phyloP scores from a whole-genome alignment of 1,284 basidiomycete species.

The Lentinula novae-zelandiae region DNA sequence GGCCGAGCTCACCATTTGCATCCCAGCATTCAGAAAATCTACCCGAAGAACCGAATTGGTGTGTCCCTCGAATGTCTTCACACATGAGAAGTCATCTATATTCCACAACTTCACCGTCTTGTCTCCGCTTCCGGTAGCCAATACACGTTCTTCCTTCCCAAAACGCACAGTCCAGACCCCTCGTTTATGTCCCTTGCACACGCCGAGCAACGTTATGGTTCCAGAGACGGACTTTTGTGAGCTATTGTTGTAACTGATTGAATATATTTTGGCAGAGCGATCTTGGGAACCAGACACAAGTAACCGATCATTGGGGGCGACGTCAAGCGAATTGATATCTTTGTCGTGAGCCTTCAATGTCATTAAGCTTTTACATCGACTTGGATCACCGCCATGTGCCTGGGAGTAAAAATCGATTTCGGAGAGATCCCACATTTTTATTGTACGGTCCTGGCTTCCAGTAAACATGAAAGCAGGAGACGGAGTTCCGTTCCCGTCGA shows the following conservation, averaged over 20 bases:
- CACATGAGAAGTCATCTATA: constrained; percentile 85
- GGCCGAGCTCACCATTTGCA: constrained; percentile 85
- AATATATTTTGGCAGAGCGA: constrained; percentile 89
- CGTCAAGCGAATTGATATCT: constrained; percentile 96
- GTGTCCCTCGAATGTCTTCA: constrained; percentile 97
- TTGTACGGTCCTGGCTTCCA: constrained; percentile 94
- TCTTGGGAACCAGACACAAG: constrained; percentile 97
- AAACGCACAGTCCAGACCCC: constrained; percentile 97
- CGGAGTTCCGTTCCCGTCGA: constrained; percentile 19
- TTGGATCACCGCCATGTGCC: constrained; percentile 22
- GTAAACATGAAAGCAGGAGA: constrained; percentile 77
- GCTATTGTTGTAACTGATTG: constrained; percentile 61
- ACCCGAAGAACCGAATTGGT: constrained; percentile 95
- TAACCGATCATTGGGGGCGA: constrained; percentile 87
- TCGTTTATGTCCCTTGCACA: constrained; percentile 93
- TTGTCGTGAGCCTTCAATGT: constrained; percentile 96
- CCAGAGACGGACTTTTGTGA: constrained; percentile 48
- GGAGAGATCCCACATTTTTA: constrained; percentile 96
- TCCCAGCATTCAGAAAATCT: constrained; percentile 81
- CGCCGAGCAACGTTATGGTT: constrained; percentile 76
- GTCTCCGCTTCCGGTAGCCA: constrained; percentile 95
- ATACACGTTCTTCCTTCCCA: constrained; percentile 75
- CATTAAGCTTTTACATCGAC: constrained; percentile 74
- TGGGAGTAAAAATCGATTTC: constrained; percentile 32
- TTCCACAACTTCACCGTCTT: constrained; percentile 94